Percentiles rank a stretch among this genome's conserved stretches.
Evolutionary conservation across 1,284 basidiomycete genomes (phyloP).

Genomic region (Pulveroboletus sp.): DNA sequence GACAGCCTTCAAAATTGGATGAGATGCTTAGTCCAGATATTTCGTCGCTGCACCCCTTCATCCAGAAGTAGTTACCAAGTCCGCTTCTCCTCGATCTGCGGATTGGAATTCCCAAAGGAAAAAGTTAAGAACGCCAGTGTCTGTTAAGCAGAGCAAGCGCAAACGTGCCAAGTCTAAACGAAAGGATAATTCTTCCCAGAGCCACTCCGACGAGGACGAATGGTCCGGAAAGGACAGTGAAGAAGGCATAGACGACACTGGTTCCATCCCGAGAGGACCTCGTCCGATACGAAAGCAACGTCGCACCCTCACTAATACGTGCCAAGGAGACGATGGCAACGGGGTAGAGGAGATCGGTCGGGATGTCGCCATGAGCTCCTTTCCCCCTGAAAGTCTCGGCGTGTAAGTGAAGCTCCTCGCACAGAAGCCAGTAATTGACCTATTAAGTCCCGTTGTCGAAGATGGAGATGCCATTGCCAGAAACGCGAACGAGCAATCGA

Average conservation of each 20-base stretch:
- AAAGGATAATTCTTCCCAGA: constrained; percentile 38
- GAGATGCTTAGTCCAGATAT: constrained; percentile 45
- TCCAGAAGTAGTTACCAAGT: constrained; percentile 19
- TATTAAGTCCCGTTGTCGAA: not conserved
- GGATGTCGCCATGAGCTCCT: constrained; percentile 26
- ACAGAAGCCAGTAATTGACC: not conserved
- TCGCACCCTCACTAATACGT: constrained; percentile 22
- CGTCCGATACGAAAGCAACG: constrained; percentile 33
- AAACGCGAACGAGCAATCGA: constrained; percentile 3
- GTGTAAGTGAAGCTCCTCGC: constrained; percentile 10
- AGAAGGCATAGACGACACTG: constrained; percentile 18
- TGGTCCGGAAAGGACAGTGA: constrained; percentile 28
- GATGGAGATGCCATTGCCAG: not conserved
- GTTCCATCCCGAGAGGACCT: constrained; percentile 8
- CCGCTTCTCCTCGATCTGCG: not conserved
- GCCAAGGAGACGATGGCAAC: constrained; percentile 31
- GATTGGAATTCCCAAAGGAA: constrained; percentile 25
- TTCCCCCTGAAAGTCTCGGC: not conserved
- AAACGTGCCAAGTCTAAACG: constrained; percentile 51
- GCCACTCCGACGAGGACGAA: constrained; percentile 31
- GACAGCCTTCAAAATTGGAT: constrained; percentile 16
- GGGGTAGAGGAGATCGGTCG: constrained; percentile 18
- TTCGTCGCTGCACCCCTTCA: constrained; percentile 49
- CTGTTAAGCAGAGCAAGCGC: constrained; percentile 27
- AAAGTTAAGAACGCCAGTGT: constrained; percentile 15